These are phyloP conservation scores for Solanum peruvianum DNA, from an alignment of 257 asterid genomes.

Conservation along the genomic window DNA sequence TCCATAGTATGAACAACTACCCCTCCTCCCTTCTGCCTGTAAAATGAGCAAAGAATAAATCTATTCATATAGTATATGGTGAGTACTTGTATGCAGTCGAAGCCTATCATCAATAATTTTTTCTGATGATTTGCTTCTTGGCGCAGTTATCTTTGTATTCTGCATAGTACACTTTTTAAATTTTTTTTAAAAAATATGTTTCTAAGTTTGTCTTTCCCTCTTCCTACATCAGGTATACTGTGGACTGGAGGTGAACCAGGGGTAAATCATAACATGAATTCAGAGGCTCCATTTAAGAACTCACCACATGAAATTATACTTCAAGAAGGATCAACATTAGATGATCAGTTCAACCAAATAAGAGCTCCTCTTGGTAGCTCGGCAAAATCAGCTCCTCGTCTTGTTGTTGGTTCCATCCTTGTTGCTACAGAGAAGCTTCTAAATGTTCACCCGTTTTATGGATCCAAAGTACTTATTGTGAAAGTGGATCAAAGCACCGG, in stretches of 20 bases:
- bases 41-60: background rate
- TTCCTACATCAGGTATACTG: slow-evolving; percentile 27
- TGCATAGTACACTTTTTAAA: background rate
- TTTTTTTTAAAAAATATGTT: background rate
- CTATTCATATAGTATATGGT: background rate
- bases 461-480: slow-evolving; percentile 61
- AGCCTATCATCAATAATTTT: background rate
- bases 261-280: slow-evolving; percentile 13
- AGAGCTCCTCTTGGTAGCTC: slow-evolving; percentile 17
- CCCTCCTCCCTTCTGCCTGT: background rate
- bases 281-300: slow-evolving; percentile 9
- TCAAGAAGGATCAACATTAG: slow-evolving; percentile 26
- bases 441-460: slow-evolving; percentile 58
- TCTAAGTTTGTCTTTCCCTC: background rate
- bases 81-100: background rate
- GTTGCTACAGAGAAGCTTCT: slow-evolving; percentile 65
- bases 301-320: slow-evolving; percentile 61
- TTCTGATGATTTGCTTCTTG: background rate
- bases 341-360: slow-evolving; percentile 19
- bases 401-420: slow-evolving; percentile 47
- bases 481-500: slow-evolving; percentile 49
- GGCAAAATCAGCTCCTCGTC: slow-evolving; percentile 30
- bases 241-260: slow-evolving; percentile 16
- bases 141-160: background rate
- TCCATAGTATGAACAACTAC: background rate